Percentiles rank a stretch among this genome's conserved stretches.
phyloP scores from a whole-genome alignment of 2,329 filamentous ascomycete genomes.

The Aureobasidium sp. region DNA sequence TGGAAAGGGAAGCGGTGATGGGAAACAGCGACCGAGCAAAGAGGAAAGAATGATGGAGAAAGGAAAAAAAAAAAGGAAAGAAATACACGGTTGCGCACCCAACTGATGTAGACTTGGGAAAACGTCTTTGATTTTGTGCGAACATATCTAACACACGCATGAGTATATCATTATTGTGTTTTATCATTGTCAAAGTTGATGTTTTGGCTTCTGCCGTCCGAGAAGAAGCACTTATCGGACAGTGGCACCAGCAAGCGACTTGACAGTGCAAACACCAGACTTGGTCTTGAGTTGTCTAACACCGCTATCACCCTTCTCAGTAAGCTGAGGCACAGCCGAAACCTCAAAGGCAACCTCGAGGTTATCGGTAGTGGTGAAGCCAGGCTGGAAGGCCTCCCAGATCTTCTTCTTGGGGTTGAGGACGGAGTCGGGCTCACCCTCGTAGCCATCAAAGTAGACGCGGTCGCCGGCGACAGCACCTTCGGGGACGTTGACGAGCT shows the following conservation, averaged over 20 bases:
- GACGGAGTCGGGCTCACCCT: conserved; percentile 83
- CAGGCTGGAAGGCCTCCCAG: conserved; percentile 94
- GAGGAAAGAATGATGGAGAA: too few species aligned
- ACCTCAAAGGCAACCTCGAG: conserved; percentile 85
- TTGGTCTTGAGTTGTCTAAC: conserved; percentile 63
- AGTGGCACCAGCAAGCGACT: conserved; percentile 67
- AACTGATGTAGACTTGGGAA: too few species aligned
- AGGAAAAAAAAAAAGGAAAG: too few species aligned
- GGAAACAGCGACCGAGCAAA: too few species aligned
- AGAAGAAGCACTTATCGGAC: conserved; percentile 59
- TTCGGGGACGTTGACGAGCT: conserved; percentile 77
- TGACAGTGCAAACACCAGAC: conserved; percentile 76
- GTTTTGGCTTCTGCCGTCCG: too few species aligned
- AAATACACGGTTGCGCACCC: too few species aligned
- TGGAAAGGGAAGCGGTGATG: too few species aligned
- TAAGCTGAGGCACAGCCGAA: conserved; percentile 63
- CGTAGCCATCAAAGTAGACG: conserved; percentile 90
- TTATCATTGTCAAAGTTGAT: too few species aligned
- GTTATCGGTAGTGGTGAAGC: conserved; percentile 78
- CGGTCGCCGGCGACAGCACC: conserved; percentile 75
- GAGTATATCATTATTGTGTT: too few species aligned
- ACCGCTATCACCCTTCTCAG: conserved; percentile 49
- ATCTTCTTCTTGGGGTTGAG: conserved; percentile 99
- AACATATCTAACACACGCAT: too few species aligned
- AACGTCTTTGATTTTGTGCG: too few species aligned